These are phyloP conservation scores for Extremus antarcticus DNA, from an alignment of 495 filamentous ascomycete species.

Conservation along the genomic window DNA sequence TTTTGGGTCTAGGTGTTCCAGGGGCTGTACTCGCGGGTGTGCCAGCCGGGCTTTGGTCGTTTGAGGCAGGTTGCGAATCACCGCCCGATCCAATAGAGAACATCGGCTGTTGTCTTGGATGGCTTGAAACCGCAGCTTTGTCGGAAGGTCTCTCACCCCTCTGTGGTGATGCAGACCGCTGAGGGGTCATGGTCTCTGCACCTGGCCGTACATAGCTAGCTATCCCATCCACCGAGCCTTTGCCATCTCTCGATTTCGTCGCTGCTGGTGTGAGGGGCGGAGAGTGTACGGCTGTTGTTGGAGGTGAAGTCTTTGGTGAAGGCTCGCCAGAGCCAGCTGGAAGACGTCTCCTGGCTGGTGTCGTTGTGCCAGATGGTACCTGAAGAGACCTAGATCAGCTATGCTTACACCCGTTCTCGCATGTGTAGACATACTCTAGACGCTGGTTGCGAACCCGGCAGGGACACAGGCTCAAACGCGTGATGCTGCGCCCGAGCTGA, in stretches of 20 bases:
- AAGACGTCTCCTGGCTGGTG: constrained; percentile 12
- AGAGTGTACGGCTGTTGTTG: constrained; percentile 60
- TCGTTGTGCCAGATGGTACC: constrained; percentile 38
- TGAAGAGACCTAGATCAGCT: constrained; percentile 26
- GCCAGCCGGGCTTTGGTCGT: constrained; percentile 42
- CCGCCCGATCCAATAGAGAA: constrained; percentile 61
- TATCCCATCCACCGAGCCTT: constrained; percentile 18
- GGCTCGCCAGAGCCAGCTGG: constrained; percentile 32
- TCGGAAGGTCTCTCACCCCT: constrained; percentile 6
- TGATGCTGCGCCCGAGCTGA: constrained; percentile 73
- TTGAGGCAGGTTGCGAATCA: constrained; percentile 55
- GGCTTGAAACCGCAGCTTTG: constrained; percentile 26
- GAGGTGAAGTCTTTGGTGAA: constrained; percentile 40
- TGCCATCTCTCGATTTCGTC: constrained; percentile 46
- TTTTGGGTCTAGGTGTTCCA: constrained; percentile 48
- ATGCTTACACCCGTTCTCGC: constrained; percentile 2
- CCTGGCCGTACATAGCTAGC: constrained; percentile 22
- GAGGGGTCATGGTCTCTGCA: constrained; percentile 53
- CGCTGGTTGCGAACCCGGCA: constrained; percentile 47
- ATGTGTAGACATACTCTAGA: constrained; percentile 22
- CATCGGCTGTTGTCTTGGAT: constrained; percentile 50
- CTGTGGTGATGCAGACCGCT: constrained; percentile 28
- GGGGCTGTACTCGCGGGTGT: constrained; percentile 53
- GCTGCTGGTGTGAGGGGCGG: constrained; percentile 83
- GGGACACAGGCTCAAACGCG: constrained; percentile 74